A percentile compares a stretch with the other conserved stretches of the same genome.
Conservation (phyloP, 257 asterid genomes). For the Dorcoceras hygrometricum region DNA sequence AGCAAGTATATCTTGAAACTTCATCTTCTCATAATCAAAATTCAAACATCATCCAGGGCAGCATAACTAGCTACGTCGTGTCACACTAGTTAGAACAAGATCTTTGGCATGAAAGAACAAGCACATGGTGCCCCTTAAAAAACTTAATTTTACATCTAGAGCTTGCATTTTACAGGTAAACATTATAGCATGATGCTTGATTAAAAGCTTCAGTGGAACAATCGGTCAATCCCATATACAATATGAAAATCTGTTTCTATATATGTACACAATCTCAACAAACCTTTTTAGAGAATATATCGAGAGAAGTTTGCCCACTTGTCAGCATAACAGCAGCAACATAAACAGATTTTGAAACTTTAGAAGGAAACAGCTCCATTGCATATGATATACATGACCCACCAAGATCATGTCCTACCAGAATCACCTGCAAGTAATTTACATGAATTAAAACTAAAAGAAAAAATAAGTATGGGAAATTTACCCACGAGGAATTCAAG, state of each 20-base stretch:
- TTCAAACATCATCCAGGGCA: background rate
- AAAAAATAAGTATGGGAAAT: background rate
- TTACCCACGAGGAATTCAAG: background rate
- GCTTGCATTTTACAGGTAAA: background rate
- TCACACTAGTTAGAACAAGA: constrained; percentile 20
- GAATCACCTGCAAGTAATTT: constrained; percentile 72
- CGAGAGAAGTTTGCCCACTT: constrained; percentile 82
- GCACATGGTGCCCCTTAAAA: background rate
- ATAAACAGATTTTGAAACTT: constrained; percentile 80
- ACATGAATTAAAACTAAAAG: constrained; percentile 25
- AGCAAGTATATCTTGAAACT: constrained; percentile 3
- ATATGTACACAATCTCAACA: constrained; percentile 14
- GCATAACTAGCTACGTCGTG: background rate
- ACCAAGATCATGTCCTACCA: constrained; percentile 98
- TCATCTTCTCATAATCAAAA: background rate
- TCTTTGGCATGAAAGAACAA: too few species aligned
- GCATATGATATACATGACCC: constrained; percentile 90
- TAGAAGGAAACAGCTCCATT: constrained; percentile 75
- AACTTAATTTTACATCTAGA: constrained; percentile 8
- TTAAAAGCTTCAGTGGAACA: background rate
- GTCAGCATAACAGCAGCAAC: constrained; percentile 89
- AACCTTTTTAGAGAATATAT: constrained; percentile 81
- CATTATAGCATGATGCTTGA: constrained; percentile 5
- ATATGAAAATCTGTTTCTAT: constrained; percentile 12
- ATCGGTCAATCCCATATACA: background rate